phyloP scores from a whole-genome alignment of 257 asterid genomes.

The Buddleja alternifolia region DNA sequence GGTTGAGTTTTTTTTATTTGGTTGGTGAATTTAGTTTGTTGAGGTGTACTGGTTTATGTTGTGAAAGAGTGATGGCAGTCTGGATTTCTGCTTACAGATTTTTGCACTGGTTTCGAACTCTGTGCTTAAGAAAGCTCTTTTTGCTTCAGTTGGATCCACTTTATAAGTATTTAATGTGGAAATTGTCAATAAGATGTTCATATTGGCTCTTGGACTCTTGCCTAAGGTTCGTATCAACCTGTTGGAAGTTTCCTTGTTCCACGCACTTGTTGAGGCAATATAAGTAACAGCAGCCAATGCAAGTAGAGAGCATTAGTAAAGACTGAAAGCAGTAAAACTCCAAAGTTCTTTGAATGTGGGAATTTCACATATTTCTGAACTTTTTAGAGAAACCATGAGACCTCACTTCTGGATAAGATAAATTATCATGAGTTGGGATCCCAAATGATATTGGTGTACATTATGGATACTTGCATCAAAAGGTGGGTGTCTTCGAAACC shows the following conservation, averaged over 20 bases:
- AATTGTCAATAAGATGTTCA: background rate
- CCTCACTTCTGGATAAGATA: background rate
- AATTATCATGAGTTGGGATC: background rate
- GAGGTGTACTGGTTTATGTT: conserved; percentile 9
- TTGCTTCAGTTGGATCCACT: background rate
- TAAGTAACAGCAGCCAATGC: no score
- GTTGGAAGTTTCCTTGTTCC: background rate
- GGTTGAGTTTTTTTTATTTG: background rate
- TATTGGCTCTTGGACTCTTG: background rate
- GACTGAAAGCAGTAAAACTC: no score
- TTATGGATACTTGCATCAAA: no score
- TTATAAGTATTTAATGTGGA: background rate
- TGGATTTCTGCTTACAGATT: background rate
- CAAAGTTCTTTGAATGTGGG: no score
- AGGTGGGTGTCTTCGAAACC: no score
- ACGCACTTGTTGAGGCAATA: no score
- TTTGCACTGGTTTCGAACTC: conserved; percentile 1
- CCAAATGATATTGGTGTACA: background rate
- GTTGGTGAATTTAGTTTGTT: background rate
- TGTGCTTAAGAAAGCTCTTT: background rate
- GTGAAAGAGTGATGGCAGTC: background rate
- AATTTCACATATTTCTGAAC: background rate
- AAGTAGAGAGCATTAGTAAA: no score
- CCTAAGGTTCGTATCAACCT: background rate
- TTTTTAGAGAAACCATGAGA: background rate